Evolutionary conservation across 139 green algal species (phyloP), one percentile per base, ranked within the genome.

Genomic region (Axilococcus clingmanii): DNA sequence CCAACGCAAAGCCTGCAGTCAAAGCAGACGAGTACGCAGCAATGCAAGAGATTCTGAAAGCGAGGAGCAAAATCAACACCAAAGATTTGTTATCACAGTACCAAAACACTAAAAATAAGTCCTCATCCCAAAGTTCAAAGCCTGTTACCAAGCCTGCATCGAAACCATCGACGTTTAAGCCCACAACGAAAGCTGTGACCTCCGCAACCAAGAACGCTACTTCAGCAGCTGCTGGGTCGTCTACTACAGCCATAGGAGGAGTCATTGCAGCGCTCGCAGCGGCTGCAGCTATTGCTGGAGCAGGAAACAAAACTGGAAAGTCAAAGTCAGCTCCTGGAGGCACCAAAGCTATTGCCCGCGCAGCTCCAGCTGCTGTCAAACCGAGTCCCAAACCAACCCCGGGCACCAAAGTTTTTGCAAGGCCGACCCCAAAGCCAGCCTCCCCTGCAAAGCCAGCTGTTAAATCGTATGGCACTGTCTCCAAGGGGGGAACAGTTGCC

Each of bases 21-120:
- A 38, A 38, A 12, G 9, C 9, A 9, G 33, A 38, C 12, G 9
- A 38, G 9, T 38, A 38, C 33, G n/a, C n/a, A n/a, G n/a, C n/a
- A n/a, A n/a, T n/a, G n/a, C n/a, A n/a, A n/a, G n/a, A n/a, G n/a
- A n/a, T n/a, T n/a, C n/a, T n/a, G n/a, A n/a, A n/a, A 7, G 25
- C 41, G 19, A 48, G 25, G n/a, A 12, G 20, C 5, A 22, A 29
- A 24, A 9, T 12, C 33, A 24, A 24, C 25, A 48, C 41, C 25
- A 24, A n/a, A 29, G 41, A 48, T 24, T 27, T 48, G 19, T 19
- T 48, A 24, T 29, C 19, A n/a, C 24, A 48, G 41, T 48, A 48
- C 20, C 16, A 48, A 19, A 24, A 48, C 16, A 27, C 25, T 9
- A 38, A 29, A 19, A 48, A 48, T 15, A 19, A 19, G 7, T 17